Conservation (phyloP, 192 early-diverging fungal species). For the Chytriomyces sp. region DNA sequence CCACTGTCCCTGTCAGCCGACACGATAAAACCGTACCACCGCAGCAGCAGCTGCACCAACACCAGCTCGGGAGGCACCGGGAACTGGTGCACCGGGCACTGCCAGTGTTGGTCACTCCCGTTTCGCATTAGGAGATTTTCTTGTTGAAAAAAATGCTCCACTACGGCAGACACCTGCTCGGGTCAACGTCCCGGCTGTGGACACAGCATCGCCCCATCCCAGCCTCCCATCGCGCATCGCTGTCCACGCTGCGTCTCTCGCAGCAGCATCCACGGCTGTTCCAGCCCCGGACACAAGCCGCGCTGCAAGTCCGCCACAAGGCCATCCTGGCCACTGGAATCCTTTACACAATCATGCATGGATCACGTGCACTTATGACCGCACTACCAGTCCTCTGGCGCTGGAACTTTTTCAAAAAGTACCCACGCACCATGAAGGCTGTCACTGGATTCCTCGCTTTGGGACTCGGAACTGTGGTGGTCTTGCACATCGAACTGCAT, state of each 20-base stretch:
- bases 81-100: slow-evolving; percentile 11
- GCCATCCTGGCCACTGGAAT: background rate
- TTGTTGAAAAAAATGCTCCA: background rate
- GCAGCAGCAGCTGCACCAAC: background rate
- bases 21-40: too few relatives aligned
- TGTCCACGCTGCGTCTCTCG: background rate
- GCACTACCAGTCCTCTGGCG: slow-evolving; percentile 2
- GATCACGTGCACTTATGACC: background rate
- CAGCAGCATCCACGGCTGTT: background rate
- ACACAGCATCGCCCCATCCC: background rate
- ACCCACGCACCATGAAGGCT: background rate
- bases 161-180: background rate
- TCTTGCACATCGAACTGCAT: slow-evolving; percentile 7
- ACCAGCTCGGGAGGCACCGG: background rate
- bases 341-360: background rate
- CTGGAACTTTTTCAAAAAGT: slow-evolving; percentile 10
- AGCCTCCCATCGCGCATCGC: background rate
- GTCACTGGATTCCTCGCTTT: background rate
- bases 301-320: background rate
- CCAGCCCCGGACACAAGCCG: background rate
- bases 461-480: background rate
- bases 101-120: background rate
- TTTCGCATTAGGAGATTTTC: background rate
- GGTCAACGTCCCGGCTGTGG: background rate
- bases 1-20: too few relatives aligned